Conservation (phyloP, 2,329 filamentous ascomycete genomes). For the Botrytis elliptica region DNA sequence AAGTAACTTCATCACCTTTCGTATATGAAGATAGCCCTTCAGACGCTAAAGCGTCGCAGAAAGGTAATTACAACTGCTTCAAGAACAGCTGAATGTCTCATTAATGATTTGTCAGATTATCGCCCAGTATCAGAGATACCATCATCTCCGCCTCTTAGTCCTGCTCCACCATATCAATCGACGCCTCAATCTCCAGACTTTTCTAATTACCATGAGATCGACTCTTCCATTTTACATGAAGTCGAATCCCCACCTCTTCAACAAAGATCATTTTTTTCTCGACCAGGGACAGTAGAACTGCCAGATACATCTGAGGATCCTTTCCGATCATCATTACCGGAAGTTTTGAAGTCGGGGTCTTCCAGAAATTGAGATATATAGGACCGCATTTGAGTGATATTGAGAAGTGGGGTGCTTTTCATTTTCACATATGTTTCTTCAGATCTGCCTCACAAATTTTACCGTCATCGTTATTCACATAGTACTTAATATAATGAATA, state of each 20-base stretch:
- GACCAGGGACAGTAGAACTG: not conserved
- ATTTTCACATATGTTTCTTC: not conserved
- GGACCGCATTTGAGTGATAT: too few relatives aligned
- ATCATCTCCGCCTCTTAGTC: not conserved
- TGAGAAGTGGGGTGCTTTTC: not conserved
- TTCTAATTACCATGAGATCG: slow-evolving; percentile 9
- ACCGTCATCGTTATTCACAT: not conserved
- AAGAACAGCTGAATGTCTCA: not conserved
- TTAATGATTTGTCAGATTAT: not conserved
- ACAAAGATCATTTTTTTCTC: not conserved
- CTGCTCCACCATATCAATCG: slow-evolving; percentile 17
- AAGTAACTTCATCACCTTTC: not conserved
- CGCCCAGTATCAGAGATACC: not conserved
- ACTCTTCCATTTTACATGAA: slow-evolving; percentile 9
- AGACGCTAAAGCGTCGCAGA: not conserved
- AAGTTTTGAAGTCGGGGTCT: not conserved
- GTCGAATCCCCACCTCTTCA: not conserved
- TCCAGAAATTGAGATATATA: not conserved
- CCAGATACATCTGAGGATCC: not conserved
- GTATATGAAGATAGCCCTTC: not conserved
- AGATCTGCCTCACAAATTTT: not conserved
- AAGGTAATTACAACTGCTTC: not conserved
- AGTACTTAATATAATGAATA: not conserved
- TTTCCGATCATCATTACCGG: not conserved
- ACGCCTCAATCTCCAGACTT: not conserved